A percentile compares a stretch with the other conserved stretches of the same genome.
These are phyloP conservation scores for Chalaropsis thielavioides DNA, from an alignment of 2,329 filamentous ascomycete genomes.

Conservation along the genomic window DNA sequence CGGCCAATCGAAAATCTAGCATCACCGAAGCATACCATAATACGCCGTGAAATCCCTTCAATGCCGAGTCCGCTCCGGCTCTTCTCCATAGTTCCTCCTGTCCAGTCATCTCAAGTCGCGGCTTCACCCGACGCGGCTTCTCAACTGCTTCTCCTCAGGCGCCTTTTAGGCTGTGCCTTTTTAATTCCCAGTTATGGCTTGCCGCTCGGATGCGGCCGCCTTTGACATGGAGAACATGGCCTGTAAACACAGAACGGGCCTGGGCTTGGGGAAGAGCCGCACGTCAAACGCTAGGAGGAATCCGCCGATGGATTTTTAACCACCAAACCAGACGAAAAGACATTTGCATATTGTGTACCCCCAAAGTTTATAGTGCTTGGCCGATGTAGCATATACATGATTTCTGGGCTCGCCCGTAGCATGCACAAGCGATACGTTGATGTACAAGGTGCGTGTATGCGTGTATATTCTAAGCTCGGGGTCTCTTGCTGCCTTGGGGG, in stretches of 20 bases:
- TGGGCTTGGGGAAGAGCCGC: not conserved
- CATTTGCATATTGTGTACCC: not conserved
- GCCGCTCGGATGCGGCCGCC: conserved; percentile 1
- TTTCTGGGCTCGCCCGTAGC: not conserved
- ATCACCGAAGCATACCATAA: too few relatives aligned
- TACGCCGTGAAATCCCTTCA: not conserved
- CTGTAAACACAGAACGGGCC: not conserved
- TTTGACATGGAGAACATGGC: not conserved
- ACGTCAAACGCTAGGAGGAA: not conserved
- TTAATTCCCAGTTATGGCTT: not conserved
- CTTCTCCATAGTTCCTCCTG: not conserved
- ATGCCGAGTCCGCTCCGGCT: conserved; percentile 4
- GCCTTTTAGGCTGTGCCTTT: not conserved
- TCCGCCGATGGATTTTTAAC: not conserved
- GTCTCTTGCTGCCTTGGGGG: too few relatives aligned
- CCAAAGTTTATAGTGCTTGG: not conserved
- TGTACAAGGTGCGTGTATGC: too few relatives aligned
- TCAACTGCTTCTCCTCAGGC: not conserved
- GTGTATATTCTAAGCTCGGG: too few relatives aligned
- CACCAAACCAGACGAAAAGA: not conserved
- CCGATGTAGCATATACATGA: not conserved
- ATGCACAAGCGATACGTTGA: not conserved
- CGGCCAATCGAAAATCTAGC: too few relatives aligned
- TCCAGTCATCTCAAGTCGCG: not conserved
- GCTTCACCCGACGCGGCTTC: not conserved